phyloP scores from a whole-genome alignment of 2,329 filamentous ascomycete genomes.

The Arachnopeziza araneosa region DNA sequence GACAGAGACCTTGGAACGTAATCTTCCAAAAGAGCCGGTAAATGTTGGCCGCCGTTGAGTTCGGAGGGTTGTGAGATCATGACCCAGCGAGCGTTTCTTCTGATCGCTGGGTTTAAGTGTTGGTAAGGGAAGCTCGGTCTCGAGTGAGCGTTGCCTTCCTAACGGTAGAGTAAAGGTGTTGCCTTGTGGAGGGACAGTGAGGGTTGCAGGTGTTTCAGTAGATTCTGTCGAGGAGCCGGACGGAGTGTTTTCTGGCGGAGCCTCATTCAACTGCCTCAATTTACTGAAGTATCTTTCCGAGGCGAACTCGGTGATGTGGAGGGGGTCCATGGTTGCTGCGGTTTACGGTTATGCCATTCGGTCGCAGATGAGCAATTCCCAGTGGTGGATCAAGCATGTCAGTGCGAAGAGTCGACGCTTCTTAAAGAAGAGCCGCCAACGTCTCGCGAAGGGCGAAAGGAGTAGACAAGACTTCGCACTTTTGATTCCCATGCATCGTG shows the following conservation, averaged over 20 bases:
- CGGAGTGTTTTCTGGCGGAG: slow-evolving; percentile 29
- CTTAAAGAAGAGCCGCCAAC: slow-evolving; percentile 7
- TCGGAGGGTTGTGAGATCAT: slow-evolving; percentile 27
- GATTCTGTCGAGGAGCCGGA: slow-evolving; percentile 2
- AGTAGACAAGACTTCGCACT: slow-evolving; percentile 16
- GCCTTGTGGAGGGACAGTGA: slow-evolving; percentile 6
- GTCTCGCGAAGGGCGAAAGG: slow-evolving; percentile 16
- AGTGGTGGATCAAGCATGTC: slow-evolving; percentile 26
- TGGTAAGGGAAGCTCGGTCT: slow-evolving; percentile 16
- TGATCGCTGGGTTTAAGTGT: slow-evolving; percentile 25
- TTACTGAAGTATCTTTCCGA: slow-evolving; percentile 61
- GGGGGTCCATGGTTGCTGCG: slow-evolving; percentile 48
- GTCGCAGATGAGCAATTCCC: slow-evolving; percentile 20
- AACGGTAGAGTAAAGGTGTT: slow-evolving; percentile 28
- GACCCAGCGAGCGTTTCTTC: slow-evolving; percentile 30
- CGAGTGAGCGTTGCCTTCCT: slow-evolving; percentile 23
- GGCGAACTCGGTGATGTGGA: slow-evolving; percentile 61
- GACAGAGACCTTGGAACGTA: slow-evolving; percentile 27
- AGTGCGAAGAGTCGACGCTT: slow-evolving; percentile 19
- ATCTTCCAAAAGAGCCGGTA: slow-evolving; percentile 27
- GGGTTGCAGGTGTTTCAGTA: neutral
- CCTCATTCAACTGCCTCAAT: slow-evolving; percentile 44
- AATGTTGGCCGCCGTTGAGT: slow-evolving; percentile 30
- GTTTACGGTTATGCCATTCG: slow-evolving; percentile 27
- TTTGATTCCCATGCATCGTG: slow-evolving; percentile 26